Evolutionary conservation across 441 rosid species (phyloP).

Genomic region (Bocquillonia castaneifolia): DNA sequence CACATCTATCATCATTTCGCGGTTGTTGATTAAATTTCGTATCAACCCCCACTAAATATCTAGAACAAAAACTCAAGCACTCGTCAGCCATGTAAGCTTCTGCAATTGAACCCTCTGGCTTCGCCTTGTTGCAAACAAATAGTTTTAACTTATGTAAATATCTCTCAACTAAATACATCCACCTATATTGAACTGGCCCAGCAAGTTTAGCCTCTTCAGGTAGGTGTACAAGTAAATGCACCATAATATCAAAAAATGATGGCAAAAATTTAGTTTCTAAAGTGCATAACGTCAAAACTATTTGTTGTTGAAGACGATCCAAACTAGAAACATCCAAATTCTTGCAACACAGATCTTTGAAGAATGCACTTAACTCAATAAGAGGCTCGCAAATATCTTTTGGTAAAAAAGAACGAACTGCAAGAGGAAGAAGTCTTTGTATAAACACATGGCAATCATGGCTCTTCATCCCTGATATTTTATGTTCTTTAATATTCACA

Average conservation of each 20-base stretch:
- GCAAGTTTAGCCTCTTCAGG: not conserved
- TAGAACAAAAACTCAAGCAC: not conserved
- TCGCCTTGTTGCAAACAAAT: not conserved
- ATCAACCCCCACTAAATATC: not conserved
- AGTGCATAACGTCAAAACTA: not conserved
- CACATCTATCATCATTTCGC: not conserved
- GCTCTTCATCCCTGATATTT: not conserved
- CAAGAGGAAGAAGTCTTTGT: not conserved
- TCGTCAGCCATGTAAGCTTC: not conserved
- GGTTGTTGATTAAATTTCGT: not conserved
- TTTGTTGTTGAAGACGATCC: not conserved
- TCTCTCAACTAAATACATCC: not conserved
- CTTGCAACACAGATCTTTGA: not conserved
- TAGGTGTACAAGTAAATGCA: not conserved
- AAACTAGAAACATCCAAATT: not conserved
- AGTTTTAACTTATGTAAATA: not conserved
- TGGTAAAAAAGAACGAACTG: not conserved
- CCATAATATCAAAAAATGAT: not conserved
- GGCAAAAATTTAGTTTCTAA: not conserved
- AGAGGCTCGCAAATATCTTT: not conserved
- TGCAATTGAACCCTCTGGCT: constrained; percentile 1
- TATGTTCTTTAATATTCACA: not conserved
- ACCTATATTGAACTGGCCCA: not conserved
- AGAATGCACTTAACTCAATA: not conserved
- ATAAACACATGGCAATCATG: not conserved